Evolutionary conservation across 495 filamentous ascomycete genomes (phyloP).

Genomic region (Penicillium ochrochloron): DNA sequence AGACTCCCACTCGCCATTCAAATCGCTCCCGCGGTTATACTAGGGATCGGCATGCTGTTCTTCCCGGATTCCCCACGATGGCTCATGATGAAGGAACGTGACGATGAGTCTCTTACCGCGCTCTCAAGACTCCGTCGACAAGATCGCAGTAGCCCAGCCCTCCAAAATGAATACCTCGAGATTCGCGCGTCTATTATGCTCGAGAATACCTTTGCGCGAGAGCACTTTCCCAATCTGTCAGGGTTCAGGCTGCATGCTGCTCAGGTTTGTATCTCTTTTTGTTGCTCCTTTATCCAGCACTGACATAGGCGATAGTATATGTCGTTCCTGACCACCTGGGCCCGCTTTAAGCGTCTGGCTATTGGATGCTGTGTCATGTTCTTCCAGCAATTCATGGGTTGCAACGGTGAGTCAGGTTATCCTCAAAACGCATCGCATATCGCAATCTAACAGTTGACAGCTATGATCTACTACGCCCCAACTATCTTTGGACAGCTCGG

Average conservation of each 20-base stretch:
- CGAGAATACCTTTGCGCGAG: conserved; percentile 73
- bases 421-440: neutral
- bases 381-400: conserved; percentile 79
- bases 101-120: conserved; percentile 70
- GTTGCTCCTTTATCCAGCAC: neutral
- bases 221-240: conserved; percentile 70
- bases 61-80: conserved; percentile 80
- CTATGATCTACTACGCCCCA: conserved; percentile 75
- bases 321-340: conserved; percentile 72
- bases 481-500: conserved; percentile 75
- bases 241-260: conserved; percentile 55
- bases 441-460: conserved; percentile 52
- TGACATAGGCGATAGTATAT: conserved; percentile 49
- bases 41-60: conserved; percentile 75
- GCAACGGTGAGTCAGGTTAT: conserved; percentile 34
- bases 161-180: conserved; percentile 79
- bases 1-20: conserved; percentile 68
- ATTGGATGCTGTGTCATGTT: conserved; percentile 84
- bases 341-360: conserved; percentile 70
- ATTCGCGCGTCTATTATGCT: conserved; percentile 81
- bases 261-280: conserved; percentile 27
- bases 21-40: conserved; percentile 60
- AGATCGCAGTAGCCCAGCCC: conserved; percentile 56
- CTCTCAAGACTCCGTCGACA: conserved; percentile 67
- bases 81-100: conserved; percentile 74